Conservation (phyloP, 2,329 filamentous ascomycete species). For the Chalara sp. region DNA sequence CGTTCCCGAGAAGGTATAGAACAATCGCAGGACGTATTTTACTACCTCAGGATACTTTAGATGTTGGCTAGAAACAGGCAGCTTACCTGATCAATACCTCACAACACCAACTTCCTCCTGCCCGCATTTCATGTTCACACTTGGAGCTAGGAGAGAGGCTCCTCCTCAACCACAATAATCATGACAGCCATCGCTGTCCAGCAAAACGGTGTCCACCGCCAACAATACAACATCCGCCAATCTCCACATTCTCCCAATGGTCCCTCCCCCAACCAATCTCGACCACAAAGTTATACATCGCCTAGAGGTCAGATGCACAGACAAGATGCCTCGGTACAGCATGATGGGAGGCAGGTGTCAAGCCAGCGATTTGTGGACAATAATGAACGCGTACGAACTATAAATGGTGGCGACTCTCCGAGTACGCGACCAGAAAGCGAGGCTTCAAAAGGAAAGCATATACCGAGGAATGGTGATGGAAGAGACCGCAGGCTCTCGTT, state of each 20-base stretch:
- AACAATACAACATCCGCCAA: too few species aligned
- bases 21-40: too few species aligned
- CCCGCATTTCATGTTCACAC: too few species aligned
- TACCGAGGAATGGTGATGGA: neutral
- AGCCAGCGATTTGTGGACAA: constrained; percentile 17
- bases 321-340: constrained; percentile 15
- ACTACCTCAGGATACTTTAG: too few species aligned
- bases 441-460: neutral
- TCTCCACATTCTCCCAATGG: constrained; percentile 21
- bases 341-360: constrained; percentile 15
- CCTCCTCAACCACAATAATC: too few species aligned
- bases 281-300: constrained; percentile 20
- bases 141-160: too few species aligned
- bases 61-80: too few species aligned
- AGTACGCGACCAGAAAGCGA: neutral
- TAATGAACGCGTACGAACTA: constrained; percentile 17
- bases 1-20: too few species aligned
- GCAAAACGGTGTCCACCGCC: constrained; percentile 19
- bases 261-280: constrained; percentile 19
- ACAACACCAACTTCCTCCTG: too few species aligned
- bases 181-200: constrained; percentile 29
- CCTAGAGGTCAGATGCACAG: constrained; percentile 11
- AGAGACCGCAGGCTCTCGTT: constrained; percentile 4
- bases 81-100: too few species aligned
- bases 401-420: constrained; percentile 12